Evolutionary conservation across 768 basidiomycete species (phyloP).

Genomic region (Inosperma sp.): DNA sequence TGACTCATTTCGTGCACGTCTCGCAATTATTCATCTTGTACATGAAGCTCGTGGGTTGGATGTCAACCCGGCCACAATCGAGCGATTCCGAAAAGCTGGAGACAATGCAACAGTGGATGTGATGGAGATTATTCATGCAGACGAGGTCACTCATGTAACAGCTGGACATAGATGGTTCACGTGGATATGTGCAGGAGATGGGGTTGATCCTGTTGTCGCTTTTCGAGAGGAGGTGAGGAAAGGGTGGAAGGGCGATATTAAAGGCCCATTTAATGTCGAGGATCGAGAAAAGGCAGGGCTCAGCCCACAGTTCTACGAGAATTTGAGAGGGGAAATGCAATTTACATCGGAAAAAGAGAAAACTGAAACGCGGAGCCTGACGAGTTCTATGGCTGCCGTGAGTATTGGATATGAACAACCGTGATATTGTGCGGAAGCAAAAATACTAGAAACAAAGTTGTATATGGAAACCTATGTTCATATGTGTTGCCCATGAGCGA

Average conservation of each 20-base stretch:
- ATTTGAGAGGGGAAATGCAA: constrained; percentile 63
- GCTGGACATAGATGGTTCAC: constrained; percentile 82
- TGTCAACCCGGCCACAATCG: constrained; percentile 78
- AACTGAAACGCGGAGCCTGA: no score
- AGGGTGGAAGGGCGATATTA: constrained; percentile 69
- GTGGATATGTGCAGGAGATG: constrained; percentile 58
- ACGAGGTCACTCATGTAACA: constrained; percentile 81
- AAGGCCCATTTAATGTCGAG: constrained; percentile 78
- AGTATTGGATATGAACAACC: no score
- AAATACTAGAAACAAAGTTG: no score
- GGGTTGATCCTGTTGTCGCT: constrained; percentile 52
- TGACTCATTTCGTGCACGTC: constrained; percentile 60
- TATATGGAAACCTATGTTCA: no score
- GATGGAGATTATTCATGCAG: constrained; percentile 72
- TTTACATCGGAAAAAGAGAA: no score
- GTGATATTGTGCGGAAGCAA: no score
- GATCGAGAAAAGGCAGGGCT: constrained; percentile 73
- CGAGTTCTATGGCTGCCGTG: no score
- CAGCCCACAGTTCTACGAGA: constrained; percentile 66
- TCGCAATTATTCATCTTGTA: constrained; percentile 82
- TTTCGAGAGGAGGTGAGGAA: constrained; percentile 67
- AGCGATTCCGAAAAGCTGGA: constrained; percentile 60
- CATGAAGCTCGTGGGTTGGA: constrained; percentile 83
- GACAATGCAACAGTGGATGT: constrained; percentile 62
- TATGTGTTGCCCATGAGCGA: no score